phyloP scores from a whole-genome alignment of 345 rosid species.

The Schrenkiella parvula region DNA sequence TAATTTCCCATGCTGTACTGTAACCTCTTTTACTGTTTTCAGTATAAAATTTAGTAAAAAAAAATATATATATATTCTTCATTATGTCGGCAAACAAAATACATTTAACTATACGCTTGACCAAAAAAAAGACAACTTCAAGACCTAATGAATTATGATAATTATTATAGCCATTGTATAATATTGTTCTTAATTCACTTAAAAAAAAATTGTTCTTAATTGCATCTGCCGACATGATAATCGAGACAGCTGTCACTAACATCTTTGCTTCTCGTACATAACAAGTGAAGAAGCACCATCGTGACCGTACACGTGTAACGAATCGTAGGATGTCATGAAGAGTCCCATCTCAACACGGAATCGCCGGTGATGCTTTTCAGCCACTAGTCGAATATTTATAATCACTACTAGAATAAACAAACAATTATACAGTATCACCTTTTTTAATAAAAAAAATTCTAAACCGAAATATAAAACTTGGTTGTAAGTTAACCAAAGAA shows the following conservation, averaged over 20 bases:
- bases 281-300: neutral
- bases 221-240: constrained; percentile 22
- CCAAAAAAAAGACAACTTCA: neutral
- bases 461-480: neutral
- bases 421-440: too few relatives aligned
- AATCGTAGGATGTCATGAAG: neutral
- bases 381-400: neutral
- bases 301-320: constrained; percentile 8
- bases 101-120: neutral
- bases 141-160: neutral
- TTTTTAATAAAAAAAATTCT: neutral
- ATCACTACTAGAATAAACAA: neutral
- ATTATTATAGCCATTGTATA: too few relatives aligned
- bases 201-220: too few relatives aligned
- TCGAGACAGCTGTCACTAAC: neutral
- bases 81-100: too few relatives aligned
- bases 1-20: too few relatives aligned
- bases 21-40: too few relatives aligned
- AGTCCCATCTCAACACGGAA: constrained; percentile 17
- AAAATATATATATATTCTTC: too few relatives aligned
- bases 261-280: constrained; percentile 4
- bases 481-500: neutral
- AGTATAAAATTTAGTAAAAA: too few relatives aligned
- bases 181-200: too few relatives aligned
- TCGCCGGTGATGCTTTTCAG: neutral